These are phyloP conservation scores for Ceratopteris richardii DNA, from an alignment of 75 land plant species.

Conservation along the genomic window DNA sequence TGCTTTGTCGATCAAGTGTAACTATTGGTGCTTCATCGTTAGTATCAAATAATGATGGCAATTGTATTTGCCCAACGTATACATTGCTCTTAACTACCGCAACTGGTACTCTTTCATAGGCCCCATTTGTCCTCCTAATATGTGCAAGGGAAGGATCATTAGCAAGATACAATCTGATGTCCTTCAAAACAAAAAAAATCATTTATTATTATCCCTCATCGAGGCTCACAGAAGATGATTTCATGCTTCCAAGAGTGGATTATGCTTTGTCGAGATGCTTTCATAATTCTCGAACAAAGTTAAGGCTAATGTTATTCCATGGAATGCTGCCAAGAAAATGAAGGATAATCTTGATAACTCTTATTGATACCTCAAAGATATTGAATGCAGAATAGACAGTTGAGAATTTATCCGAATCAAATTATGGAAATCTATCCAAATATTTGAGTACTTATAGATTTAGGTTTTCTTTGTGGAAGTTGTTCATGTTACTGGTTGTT, in stretches of 20 bases:
- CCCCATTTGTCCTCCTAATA: conserved; percentile 78
- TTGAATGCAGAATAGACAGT: neutral
- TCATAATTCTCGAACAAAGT: conserved; percentile 3
- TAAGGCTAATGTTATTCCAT: conserved; percentile 34
- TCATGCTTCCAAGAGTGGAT: conserved; percentile 23
- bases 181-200: neutral
- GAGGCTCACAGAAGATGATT: conserved; percentile 29
- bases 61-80: no score
- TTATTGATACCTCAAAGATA: neutral
- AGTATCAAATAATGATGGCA: no score
- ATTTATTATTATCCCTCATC: conserved; percentile 52
- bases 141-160: conserved; percentile 56
- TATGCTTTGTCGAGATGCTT: conserved; percentile 19
- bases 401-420: neutral
- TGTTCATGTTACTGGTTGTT: no score
- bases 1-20: no score
- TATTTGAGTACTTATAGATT: no score
- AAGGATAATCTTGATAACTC: conserved; percentile 6
- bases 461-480: no score
- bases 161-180: no score
- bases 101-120: no score
- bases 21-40: no score
- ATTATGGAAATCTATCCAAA: no score
- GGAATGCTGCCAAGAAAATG: conserved; percentile 38
- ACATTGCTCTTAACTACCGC: no score